Evolutionary conservation across 1,284 basidiomycete species (phyloP), one percentile per base, ranked within the genome.

Genomic region (Ustilago crameri): DNA sequence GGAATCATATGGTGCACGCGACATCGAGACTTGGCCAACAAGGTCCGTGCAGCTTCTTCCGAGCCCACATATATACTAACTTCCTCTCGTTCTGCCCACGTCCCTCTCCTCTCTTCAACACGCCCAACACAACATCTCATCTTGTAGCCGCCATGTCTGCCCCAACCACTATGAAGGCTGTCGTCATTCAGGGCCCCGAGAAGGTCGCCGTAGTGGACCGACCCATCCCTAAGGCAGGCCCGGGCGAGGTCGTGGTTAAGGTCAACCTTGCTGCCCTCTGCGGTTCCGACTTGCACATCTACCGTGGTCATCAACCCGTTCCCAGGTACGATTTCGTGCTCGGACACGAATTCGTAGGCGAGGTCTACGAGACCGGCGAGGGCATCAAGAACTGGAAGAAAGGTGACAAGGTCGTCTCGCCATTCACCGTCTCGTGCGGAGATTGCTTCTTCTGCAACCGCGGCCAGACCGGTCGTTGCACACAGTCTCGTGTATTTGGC

Each of bases 261-360:
- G 73, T 75, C 55, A 51, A 63, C 42, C 65, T 70, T 17, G 67
- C 90, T 20, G 91, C 89, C 14, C 84, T 93, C 5, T 91, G 91
- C 83, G 92, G 92, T 74, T 92, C 91, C 63, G 92, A 94, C 84
- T 85, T 93, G 32, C 92, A 95, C 64, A 73, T 73, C 49, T 73
- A 76, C 47, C 71, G 64, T 22, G 74, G 74, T 9, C 74, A 76
- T 48, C 66, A 74, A 48, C 53, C 63, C n/a, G 60, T 76, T 2
- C 67, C 74, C 38, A 58, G 65, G 41, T 73, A 75, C 53, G 76
- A 72, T 59, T 76, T 78, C 42, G 42, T 70, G n/a, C 65, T 80
- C 72, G 93, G 93, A 4, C 93, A 95, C 80, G 93, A 95, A 82
- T 90, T 93, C 62, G 87, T 92, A 20, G 92, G 93, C 23, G 88